These are phyloP conservation scores for Cyclanthera cordifolia DNA, from an alignment of 306 rosid genomes.

Conservation along the genomic window DNA sequence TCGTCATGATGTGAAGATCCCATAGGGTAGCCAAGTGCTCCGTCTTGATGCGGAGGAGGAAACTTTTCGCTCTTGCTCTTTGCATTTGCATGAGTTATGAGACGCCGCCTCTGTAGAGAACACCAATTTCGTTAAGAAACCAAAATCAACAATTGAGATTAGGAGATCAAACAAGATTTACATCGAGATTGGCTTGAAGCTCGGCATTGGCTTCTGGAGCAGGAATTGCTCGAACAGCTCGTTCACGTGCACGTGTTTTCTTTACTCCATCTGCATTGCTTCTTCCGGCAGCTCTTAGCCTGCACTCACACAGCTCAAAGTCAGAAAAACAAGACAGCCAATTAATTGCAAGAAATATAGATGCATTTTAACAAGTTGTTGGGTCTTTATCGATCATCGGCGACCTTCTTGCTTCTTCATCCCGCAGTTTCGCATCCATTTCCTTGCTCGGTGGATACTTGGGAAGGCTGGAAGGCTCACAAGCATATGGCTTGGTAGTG, in stretches of 20 bases:
- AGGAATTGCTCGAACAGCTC: conserved; percentile 63
- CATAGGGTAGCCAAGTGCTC: conserved; percentile 77
- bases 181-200: conserved; percentile 88
- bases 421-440: conserved; percentile 96
- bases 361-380: background rate
- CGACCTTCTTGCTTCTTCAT: conserved; percentile 99
- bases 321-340: conserved; percentile 14
- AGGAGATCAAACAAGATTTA: conserved; percentile 29
- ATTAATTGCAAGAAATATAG: background rate
- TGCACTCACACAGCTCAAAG: conserved; percentile 29
- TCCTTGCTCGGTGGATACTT: conserved; percentile 99
- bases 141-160: background rate
- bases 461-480: conserved; percentile 97
- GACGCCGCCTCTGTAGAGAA: conserved; percentile 61
- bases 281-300: conserved; percentile 83
- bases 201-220: conserved; percentile 94
- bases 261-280: conserved; percentile 64
- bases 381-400: conserved; percentile 16
- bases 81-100: conserved; percentile 86
- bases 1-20: conserved; percentile 86
- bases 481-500: conserved; percentile 81
- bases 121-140: background rate
- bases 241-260: conserved; percentile 74
- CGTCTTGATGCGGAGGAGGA: conserved; percentile 99
- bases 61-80: conserved; percentile 99